Conservation (phyloP, 2,329 filamentous ascomycete species). For the Arthrobotrys megalospora region DNA sequence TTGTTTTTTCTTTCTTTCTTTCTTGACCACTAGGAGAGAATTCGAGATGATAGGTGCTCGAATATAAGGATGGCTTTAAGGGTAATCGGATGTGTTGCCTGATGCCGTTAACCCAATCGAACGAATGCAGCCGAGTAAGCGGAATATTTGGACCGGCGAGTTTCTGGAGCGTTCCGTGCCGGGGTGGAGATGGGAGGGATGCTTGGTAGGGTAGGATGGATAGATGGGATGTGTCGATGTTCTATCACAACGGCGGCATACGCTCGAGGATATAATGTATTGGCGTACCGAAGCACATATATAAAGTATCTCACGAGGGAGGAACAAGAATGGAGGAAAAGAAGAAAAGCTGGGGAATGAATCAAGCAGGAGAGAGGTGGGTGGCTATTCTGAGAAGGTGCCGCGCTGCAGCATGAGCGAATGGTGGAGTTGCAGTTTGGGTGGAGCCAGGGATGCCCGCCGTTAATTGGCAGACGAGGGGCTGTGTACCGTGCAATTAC, state of each 20-base stretch:
- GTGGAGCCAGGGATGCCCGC: conserved; percentile 28
- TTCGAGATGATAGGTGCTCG: conserved; percentile 7
- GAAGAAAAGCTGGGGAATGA: conserved; percentile 29
- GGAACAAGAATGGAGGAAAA: neutral
- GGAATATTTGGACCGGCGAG: conserved; percentile 11
- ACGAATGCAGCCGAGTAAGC: conserved; percentile 27
- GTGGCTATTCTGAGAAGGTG: conserved; percentile 34
- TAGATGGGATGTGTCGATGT: neutral
- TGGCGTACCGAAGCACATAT: neutral
- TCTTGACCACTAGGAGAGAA: neutral
- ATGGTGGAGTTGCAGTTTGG: conserved; percentile 11
- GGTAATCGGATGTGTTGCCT: conserved; percentile 42
- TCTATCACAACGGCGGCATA: neutral
- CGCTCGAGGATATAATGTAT: neutral
- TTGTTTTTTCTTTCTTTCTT: neutral
- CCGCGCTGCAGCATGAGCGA: conserved; percentile 37
- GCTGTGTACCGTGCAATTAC: conserved; percentile 38
- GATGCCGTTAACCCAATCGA: conserved; percentile 15
- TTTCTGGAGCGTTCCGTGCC: conserved; percentile 28
- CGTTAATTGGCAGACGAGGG: conserved; percentile 40
- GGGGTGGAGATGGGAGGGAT: conserved; percentile 5
- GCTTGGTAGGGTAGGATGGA: neutral
- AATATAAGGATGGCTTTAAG: conserved; percentile 19
- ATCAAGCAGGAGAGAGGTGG: conserved; percentile 40
- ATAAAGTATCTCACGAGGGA: neutral